Evolutionary conservation across 2,329 filamentous ascomycete genomes (phyloP), one percentile per base, ranked within the genome.

Genomic region (Nannizzia gypsea): DNA sequence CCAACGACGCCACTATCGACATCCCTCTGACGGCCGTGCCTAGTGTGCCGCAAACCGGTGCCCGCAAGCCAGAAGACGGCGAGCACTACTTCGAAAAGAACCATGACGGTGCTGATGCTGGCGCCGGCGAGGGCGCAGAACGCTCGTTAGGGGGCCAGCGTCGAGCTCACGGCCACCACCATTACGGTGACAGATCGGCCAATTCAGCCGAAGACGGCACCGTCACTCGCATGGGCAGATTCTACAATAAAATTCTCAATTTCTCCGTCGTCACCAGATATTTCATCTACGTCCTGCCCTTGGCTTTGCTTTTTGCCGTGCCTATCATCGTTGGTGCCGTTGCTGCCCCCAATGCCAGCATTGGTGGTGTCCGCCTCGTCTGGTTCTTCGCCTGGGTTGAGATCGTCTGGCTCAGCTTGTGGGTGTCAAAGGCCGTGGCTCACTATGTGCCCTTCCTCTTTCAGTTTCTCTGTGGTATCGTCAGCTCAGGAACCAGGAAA

Each of bases 361-460:
- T 85, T 63, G 81, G 80, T 15, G 78, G 78, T 22, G 81, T 85
- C 3, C 72, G 77, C 6, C 75, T 84, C 44, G 74, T 80, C 58
- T 83, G 80, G 77, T 82, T 86, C 71, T 86, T 84, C 72, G 77
- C 78, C 17, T 86, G 83, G 83, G 73, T 86, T 40, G 83, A 85
- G 69, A 77, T 85, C 54, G 76, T 85, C 58, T 86, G 83, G 83
- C 72, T 83, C 40, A 80, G 80, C 66, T 72, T 86, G 62, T 86
- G 83, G 83, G 76, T 76, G 13, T 81, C 80, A 64, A 86, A 86
- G 69, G 73, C 84, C 56, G 70, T 83, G 26, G 80, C 81, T 5
- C 80, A 82, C 65, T 78, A 80, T 64, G 67, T 86, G 54, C 83
- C 83, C 1, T 78, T 73, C 56, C 62, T 85, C 36, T 86, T 86